These are phyloP conservation scores for Hibiscus trionum DNA, from an alignment of 345 rosid genomes.

Conservation along the genomic window DNA sequence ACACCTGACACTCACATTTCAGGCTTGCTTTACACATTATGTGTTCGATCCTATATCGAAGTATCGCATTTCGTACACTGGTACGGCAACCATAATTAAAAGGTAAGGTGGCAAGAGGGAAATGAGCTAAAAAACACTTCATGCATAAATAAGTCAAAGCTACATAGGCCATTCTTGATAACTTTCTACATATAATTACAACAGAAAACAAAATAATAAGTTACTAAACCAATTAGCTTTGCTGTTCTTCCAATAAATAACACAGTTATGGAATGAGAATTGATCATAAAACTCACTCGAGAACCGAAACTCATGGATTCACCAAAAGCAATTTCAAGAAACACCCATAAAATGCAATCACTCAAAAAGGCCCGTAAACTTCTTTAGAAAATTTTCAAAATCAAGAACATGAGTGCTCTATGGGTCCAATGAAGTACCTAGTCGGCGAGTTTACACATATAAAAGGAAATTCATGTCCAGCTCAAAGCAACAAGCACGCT, in stretches of 20 bases:
- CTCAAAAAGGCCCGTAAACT: slow-evolving; percentile 3
- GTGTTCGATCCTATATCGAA: not conserved
- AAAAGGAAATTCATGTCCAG: slow-evolving; percentile 8
- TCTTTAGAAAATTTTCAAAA: not conserved
- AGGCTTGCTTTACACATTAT: not conserved
- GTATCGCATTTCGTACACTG: not conserved
- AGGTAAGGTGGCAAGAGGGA: not conserved
- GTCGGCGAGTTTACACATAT: slow-evolving; percentile 2
- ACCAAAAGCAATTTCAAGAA: not conserved
- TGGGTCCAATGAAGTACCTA: slow-evolving; percentile 11
- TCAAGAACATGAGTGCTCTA: slow-evolving; percentile 2
- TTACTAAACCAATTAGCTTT: not conserved
- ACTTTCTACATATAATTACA: not conserved
- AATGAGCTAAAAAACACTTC: not conserved
- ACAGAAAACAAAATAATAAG: not conserved
- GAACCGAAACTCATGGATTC: not conserved
- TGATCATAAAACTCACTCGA: not conserved
- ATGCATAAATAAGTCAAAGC: not conserved
- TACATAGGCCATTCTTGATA: not conserved
- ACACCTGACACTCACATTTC: not conserved
- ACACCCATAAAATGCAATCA: slow-evolving; percentile 6
- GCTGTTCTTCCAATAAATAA: not conserved
- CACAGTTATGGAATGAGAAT: not conserved
- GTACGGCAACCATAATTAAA: not conserved
- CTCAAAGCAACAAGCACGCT: slow-evolving; percentile 8